Percentiles rank a stretch among this genome's conserved stretches.
Evolutionary conservation across 2,329 filamentous ascomycete genomes (phyloP).

Genomic region (Zymoseptoria passerinii): DNA sequence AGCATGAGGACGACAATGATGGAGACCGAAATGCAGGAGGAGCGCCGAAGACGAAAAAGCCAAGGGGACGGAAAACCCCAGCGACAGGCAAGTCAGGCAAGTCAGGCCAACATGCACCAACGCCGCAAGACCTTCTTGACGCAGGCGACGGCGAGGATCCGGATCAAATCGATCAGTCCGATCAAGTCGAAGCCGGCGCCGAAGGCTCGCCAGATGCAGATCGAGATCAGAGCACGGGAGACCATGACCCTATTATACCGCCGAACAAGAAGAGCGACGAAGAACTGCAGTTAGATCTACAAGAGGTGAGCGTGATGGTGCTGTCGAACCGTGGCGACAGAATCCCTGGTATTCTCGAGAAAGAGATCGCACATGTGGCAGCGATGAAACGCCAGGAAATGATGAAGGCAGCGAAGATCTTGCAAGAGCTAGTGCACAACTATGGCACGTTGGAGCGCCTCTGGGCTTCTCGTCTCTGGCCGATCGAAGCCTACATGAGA

Average conservation of each 20-base stretch:
- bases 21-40: neutral
- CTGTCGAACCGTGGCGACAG: neutral
- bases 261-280: neutral
- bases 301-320: neutral
- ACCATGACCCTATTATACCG: neutral
- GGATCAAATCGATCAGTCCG: no score
- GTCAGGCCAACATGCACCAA: neutral
- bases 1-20: neutral
- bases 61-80: neutral
- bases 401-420: neutral
- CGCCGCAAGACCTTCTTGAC: neutral
- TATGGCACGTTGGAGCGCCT: neutral
- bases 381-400: neutral
- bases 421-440: neutral
- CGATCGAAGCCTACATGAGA: neutral
- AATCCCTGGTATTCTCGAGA: neutral
- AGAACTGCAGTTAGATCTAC: neutral
- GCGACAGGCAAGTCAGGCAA: neutral
- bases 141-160: no score
- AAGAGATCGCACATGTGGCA: neutral
- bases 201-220: neutral
- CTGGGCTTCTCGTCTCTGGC: neutral
- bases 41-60: neutral
- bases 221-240: neutral
- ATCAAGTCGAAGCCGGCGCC: neutral